Evolutionary conservation across 108 stramenopile genomes (phyloP).

Genomic region (Aureococcus anophagefferens): DNA sequence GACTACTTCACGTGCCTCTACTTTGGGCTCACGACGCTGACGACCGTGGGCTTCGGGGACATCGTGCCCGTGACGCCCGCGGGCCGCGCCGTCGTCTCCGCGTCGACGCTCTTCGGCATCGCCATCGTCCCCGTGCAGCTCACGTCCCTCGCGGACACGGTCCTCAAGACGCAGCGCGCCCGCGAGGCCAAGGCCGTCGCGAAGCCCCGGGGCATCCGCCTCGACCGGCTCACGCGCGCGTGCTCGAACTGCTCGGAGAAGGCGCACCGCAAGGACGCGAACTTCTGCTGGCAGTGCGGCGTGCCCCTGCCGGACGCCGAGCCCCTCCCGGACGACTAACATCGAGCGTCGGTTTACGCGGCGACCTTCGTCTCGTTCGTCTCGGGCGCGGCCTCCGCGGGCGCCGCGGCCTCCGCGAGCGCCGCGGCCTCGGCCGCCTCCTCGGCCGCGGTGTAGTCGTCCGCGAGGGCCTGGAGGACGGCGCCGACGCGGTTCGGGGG

Average conservation of each 20-base stretch:
- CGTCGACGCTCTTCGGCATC: constrained; percentile 58
- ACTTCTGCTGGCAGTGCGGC: constrained; percentile 1
- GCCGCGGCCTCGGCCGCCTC: too few species aligned
- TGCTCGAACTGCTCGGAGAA: neutral
- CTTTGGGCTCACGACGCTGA: constrained; percentile 65
- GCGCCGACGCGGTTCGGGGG: too few species aligned
- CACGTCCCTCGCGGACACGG: neutral
- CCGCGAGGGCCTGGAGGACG: too few species aligned
- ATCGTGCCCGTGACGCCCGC: constrained; percentile 59
- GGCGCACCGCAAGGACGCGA: neutral
- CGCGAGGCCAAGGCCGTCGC: neutral
- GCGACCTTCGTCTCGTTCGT: too few species aligned
- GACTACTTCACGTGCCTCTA: constrained; percentile 69
- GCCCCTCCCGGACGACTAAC: too few species aligned
- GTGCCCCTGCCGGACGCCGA: neutral
- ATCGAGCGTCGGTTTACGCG: too few species aligned
- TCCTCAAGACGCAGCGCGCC: neutral
- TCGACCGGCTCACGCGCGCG: neutral
- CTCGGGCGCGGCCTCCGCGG: too few species aligned
- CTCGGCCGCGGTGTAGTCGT: too few species aligned
- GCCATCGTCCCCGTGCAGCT: constrained; percentile 49
- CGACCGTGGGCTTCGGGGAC: constrained; percentile 66
- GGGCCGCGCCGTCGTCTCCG: constrained; percentile 57
- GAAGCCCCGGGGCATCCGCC: neutral
- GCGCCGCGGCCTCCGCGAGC: too few species aligned